phyloP scores from a whole-genome alignment of 2,329 filamentous ascomycete genomes.

The Penicillium sp. region DNA sequence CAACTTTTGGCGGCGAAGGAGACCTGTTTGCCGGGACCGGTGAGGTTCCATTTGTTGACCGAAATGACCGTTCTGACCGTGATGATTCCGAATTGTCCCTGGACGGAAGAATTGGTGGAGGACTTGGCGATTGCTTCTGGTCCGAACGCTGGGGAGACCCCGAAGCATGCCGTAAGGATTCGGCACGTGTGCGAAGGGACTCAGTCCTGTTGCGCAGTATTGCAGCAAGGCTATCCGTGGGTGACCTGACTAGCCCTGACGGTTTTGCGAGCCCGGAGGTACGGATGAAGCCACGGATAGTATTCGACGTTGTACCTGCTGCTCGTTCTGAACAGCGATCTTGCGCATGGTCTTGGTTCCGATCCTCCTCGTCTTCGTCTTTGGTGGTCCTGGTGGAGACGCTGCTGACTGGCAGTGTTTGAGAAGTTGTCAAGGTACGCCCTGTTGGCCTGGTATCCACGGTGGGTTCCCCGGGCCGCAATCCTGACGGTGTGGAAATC shows the following conservation, averaged over 20 bases:
- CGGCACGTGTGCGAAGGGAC: slow-evolving; percentile 21
- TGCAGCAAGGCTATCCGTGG: slow-evolving; percentile 23
- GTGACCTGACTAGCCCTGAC: slow-evolving; percentile 25
- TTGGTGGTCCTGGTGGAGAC: slow-evolving; percentile 12
- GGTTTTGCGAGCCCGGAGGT: slow-evolving; percentile 29
- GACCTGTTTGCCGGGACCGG: neutral
- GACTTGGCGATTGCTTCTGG: slow-evolving; percentile 15
- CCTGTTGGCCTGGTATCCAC: slow-evolving; percentile 23
- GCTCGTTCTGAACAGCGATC: slow-evolving; percentile 1
- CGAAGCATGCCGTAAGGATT: slow-evolving; percentile 17
- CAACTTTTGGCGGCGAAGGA: neutral
- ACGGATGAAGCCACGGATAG: slow-evolving; percentile 39
- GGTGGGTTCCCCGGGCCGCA: slow-evolving; percentile 24
- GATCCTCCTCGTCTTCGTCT: slow-evolving; percentile 7
- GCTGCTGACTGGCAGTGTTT: slow-evolving; percentile 11
- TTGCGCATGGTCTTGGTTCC: slow-evolving; percentile 2
- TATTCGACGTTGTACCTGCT: slow-evolving; percentile 14
- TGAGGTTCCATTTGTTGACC: slow-evolving; percentile 10
- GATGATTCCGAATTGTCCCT: slow-evolving; percentile 24
- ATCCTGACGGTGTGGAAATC: slow-evolving; percentile 24
- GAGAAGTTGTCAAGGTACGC: slow-evolving; percentile 21
- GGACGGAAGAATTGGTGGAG: slow-evolving; percentile 10
- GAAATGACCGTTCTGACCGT: slow-evolving; percentile 18
- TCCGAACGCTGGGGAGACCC: slow-evolving; percentile 10
- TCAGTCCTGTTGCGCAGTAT: slow-evolving; percentile 22